Conservation (phyloP, 352 stramenopile species). For the Pythium diclinum region DNA sequence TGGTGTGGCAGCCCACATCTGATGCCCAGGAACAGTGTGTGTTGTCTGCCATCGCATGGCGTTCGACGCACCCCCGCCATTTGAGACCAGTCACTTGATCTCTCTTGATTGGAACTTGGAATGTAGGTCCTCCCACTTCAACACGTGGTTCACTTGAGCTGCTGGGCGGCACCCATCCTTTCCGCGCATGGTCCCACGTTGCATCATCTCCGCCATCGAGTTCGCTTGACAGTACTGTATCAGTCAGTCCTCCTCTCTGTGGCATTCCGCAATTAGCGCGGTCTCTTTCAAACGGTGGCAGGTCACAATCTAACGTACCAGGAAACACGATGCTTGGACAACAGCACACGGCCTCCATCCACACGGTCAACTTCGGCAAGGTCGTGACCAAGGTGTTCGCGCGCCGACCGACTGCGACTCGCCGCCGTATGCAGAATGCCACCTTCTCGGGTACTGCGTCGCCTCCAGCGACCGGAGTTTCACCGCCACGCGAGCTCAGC, state of each 20-base stretch:
- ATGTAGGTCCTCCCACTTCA: neutral
- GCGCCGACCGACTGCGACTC: neutral
- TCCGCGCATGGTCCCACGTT: conserved; percentile 2
- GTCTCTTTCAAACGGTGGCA: neutral
- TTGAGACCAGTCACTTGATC: neutral
- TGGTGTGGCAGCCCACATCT: neutral
- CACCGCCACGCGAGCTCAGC: conserved; percentile 8
- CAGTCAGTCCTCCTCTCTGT: no score
- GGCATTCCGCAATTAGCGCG: neutral
- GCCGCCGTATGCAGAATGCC: conserved; percentile 8
- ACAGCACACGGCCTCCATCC: conserved; percentile 1
- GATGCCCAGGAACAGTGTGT: neutral
- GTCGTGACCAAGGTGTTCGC: conserved; percentile 5
- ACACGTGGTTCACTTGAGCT: neutral
- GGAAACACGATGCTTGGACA: neutral
- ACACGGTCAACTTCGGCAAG: conserved; percentile 1
- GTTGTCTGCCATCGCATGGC: neutral
- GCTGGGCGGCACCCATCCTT: conserved; percentile 3
- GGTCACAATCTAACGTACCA: neutral
- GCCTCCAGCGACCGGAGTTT: neutral
- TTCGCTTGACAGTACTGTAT: neutral
- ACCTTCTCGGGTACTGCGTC: conserved; percentile 10
- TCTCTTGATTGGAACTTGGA: neutral
- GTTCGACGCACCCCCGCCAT: neutral
- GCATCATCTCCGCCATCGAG: neutral